phyloP scores from a whole-genome alignment of 768 basidiomycete genomes.

The Lactarius pseudohatsudake region DNA sequence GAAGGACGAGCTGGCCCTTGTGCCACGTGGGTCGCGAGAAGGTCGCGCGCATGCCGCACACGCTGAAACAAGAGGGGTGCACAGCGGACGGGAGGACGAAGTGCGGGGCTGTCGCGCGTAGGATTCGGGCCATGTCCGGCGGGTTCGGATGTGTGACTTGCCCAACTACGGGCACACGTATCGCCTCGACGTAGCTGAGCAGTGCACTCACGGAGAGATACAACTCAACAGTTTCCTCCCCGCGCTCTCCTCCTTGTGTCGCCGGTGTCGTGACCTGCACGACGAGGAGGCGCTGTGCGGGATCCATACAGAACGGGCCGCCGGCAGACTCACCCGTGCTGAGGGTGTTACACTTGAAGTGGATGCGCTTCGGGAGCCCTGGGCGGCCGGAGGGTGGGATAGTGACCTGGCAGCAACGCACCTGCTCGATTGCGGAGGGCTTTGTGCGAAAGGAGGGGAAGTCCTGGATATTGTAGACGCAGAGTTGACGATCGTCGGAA shows the following conservation, averaged over 20 bases:
- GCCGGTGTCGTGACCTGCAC: neutral
- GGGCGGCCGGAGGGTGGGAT: neutral
- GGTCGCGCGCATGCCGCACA: neutral
- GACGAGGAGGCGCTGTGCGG: neutral
- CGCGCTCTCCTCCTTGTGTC: neutral
- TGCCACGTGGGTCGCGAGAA: neutral
- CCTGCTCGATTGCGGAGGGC: neutral
- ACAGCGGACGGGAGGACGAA: neutral
- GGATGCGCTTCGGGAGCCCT: neutral
- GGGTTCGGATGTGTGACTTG: neutral
- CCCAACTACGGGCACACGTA: neutral
- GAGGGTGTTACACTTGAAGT: neutral
- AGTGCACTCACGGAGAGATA: neutral
- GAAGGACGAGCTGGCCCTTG: neutral
- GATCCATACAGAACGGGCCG: neutral
- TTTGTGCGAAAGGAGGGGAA: neutral
- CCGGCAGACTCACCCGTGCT: neutral
- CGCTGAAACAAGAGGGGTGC: neutral
- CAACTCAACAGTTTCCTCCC: neutral
- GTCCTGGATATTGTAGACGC: constrained; percentile 4
- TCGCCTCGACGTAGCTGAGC: neutral
- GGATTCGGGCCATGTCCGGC: neutral
- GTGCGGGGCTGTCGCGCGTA: neutral
- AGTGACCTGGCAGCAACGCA: neutral
- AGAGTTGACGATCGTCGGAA: neutral